phyloP scores from a whole-genome alignment of 345 rosid species.

The Hibiscus tridactylites region DNA sequence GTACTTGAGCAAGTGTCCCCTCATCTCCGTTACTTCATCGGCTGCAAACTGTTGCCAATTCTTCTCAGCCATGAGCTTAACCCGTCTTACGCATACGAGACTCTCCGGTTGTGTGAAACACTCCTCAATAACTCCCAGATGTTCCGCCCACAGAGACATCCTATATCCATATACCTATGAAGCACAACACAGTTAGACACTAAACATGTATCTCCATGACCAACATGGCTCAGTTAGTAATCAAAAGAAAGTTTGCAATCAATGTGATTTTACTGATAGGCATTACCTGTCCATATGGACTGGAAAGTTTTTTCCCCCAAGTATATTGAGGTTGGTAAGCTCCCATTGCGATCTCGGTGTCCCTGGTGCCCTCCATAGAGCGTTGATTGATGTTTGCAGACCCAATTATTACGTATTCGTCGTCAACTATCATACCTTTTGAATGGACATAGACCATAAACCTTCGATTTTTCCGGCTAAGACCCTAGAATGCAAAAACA shows the following conservation, averaged over 20 bases:
- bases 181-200: slow-evolving; percentile 5
- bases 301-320: slow-evolving; percentile 49
- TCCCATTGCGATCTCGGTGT: slow-evolving; percentile 97
- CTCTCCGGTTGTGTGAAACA: slow-evolving; percentile 58
- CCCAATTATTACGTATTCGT: slow-evolving; percentile 75
- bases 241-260: background rate
- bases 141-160: slow-evolving; percentile 97
- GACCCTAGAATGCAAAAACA: slow-evolving; percentile 35
- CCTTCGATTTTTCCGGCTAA: slow-evolving; percentile 46
- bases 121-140: slow-evolving; percentile 53
- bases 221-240: background rate
- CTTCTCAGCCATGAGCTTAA: slow-evolving; percentile 47
- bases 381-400: slow-evolving; percentile 98
- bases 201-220: background rate
- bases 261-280: background rate
- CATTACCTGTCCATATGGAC: slow-evolving; percentile 79
- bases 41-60: slow-evolving; percentile 71
- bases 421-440: slow-evolving; percentile 94
- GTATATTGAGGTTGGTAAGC: slow-evolving; percentile 91
- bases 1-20: slow-evolving; percentile 75
- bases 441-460: slow-evolving; percentile 98
- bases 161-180: slow-evolving; percentile 75
- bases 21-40: slow-evolving; percentile 70
- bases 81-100: slow-evolving; percentile 63
- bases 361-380: slow-evolving; percentile 95